Percentiles rank a stretch among this genome's conserved stretches.
Conservation (phyloP, 345 rosid species). For the Brassica napus region DNA sequence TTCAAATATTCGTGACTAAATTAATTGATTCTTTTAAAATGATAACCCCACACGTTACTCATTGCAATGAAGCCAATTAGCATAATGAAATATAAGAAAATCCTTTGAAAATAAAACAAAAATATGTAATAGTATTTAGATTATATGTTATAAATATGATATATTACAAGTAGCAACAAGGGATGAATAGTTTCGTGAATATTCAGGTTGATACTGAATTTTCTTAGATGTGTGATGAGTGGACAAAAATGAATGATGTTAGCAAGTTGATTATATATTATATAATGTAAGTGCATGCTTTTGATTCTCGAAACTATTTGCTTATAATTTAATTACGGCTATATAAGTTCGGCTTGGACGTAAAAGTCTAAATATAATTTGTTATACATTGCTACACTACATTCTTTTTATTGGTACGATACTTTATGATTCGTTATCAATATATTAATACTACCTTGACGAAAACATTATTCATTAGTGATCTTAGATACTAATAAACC, state of each 20-base stretch:
- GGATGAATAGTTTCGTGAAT: constrained; percentile 20
- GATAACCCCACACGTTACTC: background rate
- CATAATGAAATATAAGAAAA: background rate
- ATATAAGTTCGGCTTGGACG: constrained; percentile 21
- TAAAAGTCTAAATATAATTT: constrained; percentile 14
- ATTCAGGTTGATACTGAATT: constrained; percentile 35
- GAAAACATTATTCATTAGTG: constrained; percentile 27
- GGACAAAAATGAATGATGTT: constrained; percentile 33
- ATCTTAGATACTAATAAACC: background rate
- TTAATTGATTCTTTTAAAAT: background rate
- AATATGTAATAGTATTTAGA: background rate
- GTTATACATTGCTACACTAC: background rate
- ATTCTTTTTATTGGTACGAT: constrained; percentile 25
- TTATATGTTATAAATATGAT: background rate
- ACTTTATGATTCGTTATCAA: constrained; percentile 20
- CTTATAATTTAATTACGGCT: background rate
- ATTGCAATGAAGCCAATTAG: background rate
- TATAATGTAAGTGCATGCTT: constrained; percentile 11
- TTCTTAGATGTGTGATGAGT: constrained; percentile 27
- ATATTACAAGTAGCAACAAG: background rate
- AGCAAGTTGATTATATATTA: constrained; percentile 26
- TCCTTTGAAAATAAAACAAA: background rate
- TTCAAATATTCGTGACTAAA: background rate
- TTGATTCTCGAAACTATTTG: background rate
- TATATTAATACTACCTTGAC: constrained; percentile 21